These are phyloP conservation scores for Fomitiporia mediterranea DNA, from an alignment of 1,284 basidiomycete genomes.

Conservation along the genomic window DNA sequence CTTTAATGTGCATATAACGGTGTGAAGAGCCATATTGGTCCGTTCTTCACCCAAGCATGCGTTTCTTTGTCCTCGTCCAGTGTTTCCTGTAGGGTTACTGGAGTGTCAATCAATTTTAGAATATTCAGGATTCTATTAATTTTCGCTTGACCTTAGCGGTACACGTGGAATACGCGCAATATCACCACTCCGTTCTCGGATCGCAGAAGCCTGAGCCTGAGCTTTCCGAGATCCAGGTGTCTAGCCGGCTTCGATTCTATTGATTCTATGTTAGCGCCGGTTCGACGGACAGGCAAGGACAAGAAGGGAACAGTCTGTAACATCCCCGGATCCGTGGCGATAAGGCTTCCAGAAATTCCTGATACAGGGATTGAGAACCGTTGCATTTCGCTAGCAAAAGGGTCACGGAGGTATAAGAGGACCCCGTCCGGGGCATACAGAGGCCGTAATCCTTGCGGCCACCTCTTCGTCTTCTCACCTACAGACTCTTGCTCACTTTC, in stretches of 20 bases:
- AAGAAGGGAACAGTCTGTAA: not conserved
- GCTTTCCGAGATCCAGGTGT: not conserved
- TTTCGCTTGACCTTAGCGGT: not conserved
- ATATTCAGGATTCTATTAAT: not conserved
- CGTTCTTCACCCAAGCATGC: no score
- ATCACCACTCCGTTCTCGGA: not conserved
- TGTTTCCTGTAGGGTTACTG: not conserved
- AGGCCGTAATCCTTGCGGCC: not conserved
- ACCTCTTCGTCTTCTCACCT: not conserved
- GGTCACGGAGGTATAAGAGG: not conserved
- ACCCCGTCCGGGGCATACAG: not conserved
- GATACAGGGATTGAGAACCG: not conserved
- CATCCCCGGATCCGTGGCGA: constrained; percentile 5
- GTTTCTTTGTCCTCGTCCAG: no score
- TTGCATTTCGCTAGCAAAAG: no score
- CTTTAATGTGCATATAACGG: no score
- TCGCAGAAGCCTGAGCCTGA: not conserved
- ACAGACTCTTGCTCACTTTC: not conserved
- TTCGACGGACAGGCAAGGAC: not conserved
- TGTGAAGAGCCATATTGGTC: no score
- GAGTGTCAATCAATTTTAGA: not conserved
- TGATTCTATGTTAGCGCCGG: no score
- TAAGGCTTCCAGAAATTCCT: not conserved
- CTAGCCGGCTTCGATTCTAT: not conserved
- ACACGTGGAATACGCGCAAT: not conserved